Conservation (phyloP, 116 monocot genomes). For the Phalaenopsis hybrid region DNA sequence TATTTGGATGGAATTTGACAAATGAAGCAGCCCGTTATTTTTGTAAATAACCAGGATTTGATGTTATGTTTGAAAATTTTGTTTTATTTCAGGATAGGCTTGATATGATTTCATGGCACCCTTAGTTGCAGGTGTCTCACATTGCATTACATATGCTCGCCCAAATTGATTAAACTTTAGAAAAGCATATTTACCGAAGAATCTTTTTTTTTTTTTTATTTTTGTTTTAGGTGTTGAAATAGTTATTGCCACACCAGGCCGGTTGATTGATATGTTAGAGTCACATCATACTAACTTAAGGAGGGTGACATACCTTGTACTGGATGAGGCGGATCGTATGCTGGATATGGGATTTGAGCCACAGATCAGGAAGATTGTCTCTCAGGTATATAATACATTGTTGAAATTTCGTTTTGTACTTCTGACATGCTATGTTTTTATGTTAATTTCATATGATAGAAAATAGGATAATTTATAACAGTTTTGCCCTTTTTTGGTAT, state of each 20-base stretch:
- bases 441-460: not conserved
- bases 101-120: not conserved
- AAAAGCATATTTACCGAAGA: conserved; percentile 2
- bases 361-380: conserved; percentile 95
- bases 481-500: not conserved
- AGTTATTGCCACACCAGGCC: conserved; percentile 97
- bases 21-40: not conserved
- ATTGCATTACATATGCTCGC: not conserved
- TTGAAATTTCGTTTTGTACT: not conserved
- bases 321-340: conserved; percentile 99
- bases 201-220: conserved; percentile 5
- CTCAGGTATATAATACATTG: conserved; percentile 48
- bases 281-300: conserved; percentile 95
- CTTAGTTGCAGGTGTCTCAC: not conserved
- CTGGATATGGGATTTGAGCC: conserved; percentile 99
- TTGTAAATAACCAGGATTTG: not conserved
- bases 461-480: not conserved
- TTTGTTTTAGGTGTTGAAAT: conserved; percentile 85
- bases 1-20: not conserved
- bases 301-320: conserved; percentile 95
- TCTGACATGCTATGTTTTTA: not conserved
- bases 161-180: not conserved
- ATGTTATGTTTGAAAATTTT: not conserved
- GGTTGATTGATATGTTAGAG: conserved; percentile 99
- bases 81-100: not conserved